Evolutionary conservation across 2,329 filamentous ascomycete genomes (phyloP).

Genomic region (Cladosporium sp.): DNA sequence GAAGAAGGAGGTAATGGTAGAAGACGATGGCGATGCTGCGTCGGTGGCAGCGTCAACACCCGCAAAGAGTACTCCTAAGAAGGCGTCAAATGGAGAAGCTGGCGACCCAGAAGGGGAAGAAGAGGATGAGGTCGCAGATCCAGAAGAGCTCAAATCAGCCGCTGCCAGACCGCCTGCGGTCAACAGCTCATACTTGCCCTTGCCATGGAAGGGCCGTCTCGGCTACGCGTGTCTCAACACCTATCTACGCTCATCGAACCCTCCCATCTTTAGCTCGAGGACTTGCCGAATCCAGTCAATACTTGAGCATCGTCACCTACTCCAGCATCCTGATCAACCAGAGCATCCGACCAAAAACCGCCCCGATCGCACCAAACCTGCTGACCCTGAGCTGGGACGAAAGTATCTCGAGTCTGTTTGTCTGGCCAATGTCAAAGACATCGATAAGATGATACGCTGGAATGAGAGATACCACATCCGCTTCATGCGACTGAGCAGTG

Average conservation of each 20-base stretch:
- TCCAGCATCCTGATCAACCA: slow-evolving; percentile 69
- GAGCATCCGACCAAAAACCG: slow-evolving; percentile 82
- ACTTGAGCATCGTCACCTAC: slow-evolving; percentile 78
- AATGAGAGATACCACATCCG: slow-evolving; percentile 89
- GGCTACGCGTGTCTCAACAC: slow-evolving; percentile 94
- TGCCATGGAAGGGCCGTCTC: slow-evolving; percentile 86
- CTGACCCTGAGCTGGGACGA: slow-evolving; percentile 63
- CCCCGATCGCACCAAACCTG: slow-evolving; percentile 67
- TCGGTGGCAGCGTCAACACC: slow-evolving; percentile 11
- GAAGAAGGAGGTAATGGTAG: slow-evolving; percentile 14
- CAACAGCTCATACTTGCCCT: slow-evolving; percentile 75
- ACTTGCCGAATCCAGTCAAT: slow-evolving; percentile 91
- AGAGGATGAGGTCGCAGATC: slow-evolving; percentile 48
- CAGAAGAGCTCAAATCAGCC: slow-evolving; percentile 56
- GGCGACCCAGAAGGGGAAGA: slow-evolving; percentile 51
- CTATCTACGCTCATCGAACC: slow-evolving; percentile 75
- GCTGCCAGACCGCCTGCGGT: slow-evolving; percentile 66
- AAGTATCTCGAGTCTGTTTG: slow-evolving; percentile 73
- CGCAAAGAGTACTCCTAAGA: slow-evolving; percentile 23
- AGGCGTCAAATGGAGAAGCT: slow-evolving; percentile 18
- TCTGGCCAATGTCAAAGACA: slow-evolving; percentile 75
- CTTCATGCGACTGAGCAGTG: slow-evolving; percentile 87
- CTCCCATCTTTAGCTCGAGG: slow-evolving; percentile 83
- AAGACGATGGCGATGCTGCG: slow-evolving; percentile 14
- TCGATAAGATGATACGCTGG: slow-evolving; percentile 84